phyloP scores from a whole-genome alignment of 768 basidiomycete species.

The Strobilomyces confusus region DNA sequence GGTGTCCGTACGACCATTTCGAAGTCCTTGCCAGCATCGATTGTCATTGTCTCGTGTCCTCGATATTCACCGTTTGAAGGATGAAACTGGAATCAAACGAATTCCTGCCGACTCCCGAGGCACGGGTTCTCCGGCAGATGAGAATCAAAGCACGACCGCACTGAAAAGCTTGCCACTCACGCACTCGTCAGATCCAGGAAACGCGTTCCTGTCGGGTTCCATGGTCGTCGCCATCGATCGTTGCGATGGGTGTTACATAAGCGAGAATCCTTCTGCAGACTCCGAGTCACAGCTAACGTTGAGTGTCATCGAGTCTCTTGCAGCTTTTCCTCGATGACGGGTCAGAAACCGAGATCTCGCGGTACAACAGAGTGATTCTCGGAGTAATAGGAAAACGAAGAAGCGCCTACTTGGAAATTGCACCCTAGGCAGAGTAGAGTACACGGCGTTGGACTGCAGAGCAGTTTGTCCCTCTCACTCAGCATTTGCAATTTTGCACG shows the following conservation, averaged over 20 bases:
- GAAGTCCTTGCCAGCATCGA: constrained; percentile 31
- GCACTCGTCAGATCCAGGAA: constrained; percentile 7
- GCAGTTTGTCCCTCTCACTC: no score
- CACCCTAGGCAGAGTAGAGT: constrained; percentile 16
- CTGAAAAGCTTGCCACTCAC: not conserved
- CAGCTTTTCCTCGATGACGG: constrained; percentile 22
- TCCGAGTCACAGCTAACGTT: no score
- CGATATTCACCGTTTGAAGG: constrained; percentile 29
- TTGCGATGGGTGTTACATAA: constrained; percentile 7
- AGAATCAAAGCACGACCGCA: not conserved
- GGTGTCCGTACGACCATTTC: constrained; percentile 18
- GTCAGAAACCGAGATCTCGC: constrained; percentile 12
- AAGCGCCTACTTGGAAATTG: constrained; percentile 19
- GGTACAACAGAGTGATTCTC: constrained; percentile 20
- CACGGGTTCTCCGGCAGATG: constrained; percentile 18
- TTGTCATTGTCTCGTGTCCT: constrained; percentile 27
- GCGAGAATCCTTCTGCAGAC: no score
- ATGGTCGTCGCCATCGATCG: constrained; percentile 31
- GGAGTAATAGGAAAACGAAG: constrained; percentile 24
- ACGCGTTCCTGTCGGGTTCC: constrained; percentile 29
- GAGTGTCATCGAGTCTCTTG: not conserved
- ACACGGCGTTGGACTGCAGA: no score
- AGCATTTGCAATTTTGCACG: no score
- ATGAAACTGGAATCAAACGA: constrained; percentile 20
- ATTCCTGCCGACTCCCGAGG: constrained; percentile 23